Evolutionary conservation across 2,329 filamentous ascomycete genomes (phyloP).

Genomic region (Botryosphaeria dothidea): DNA sequence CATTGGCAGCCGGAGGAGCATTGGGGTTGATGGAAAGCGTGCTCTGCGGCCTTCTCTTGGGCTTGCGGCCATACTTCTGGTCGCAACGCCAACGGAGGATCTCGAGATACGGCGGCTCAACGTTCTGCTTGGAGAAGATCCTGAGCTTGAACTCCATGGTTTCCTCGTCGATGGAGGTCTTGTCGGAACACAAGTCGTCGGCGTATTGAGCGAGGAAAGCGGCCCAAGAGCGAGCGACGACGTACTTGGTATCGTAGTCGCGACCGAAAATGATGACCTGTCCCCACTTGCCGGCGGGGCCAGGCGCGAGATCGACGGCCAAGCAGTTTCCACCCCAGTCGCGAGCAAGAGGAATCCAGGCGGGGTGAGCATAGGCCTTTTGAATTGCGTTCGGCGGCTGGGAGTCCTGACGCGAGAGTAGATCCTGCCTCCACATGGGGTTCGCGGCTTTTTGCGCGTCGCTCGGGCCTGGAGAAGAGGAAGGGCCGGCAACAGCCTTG

Average conservation of each 20-base stretch:
- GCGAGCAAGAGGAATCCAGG: conserved; percentile 93
- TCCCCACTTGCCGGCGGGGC: conserved; percentile 87
- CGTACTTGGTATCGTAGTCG: conserved; percentile 98
- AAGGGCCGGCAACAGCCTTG: conserved; percentile 68
- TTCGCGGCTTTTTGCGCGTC: conserved; percentile 54
- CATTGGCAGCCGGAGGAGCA: conserved; percentile 47
- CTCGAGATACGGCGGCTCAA: conserved; percentile 91
- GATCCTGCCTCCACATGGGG: conserved; percentile 78
- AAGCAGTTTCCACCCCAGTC: conserved; percentile 99
- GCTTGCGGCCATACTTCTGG: conserved; percentile 79
- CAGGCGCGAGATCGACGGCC: conserved; percentile 88
- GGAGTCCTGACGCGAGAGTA: conserved; percentile 81
- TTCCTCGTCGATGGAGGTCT: conserved; percentile 92
- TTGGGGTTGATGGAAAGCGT: conserved; percentile 57
- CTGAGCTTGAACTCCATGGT: conserved; percentile 86
- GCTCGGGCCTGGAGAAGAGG: conserved; percentile 61
- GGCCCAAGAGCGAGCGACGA: conserved; percentile 89
- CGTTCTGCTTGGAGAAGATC: conserved; percentile 77
- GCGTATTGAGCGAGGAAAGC: conserved; percentile 83
- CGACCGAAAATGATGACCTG: conserved; percentile 96
- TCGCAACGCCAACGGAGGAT: conserved; percentile 94
- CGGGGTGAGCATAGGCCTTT: conserved; percentile 88
- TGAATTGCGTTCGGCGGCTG: conserved; percentile 85
- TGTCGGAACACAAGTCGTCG: conserved; percentile 86
- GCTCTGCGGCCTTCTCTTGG: conserved; percentile 48